phyloP scores from a whole-genome alignment of 352 stramenopile genomes.

The Pythium dissotocum region DNA sequence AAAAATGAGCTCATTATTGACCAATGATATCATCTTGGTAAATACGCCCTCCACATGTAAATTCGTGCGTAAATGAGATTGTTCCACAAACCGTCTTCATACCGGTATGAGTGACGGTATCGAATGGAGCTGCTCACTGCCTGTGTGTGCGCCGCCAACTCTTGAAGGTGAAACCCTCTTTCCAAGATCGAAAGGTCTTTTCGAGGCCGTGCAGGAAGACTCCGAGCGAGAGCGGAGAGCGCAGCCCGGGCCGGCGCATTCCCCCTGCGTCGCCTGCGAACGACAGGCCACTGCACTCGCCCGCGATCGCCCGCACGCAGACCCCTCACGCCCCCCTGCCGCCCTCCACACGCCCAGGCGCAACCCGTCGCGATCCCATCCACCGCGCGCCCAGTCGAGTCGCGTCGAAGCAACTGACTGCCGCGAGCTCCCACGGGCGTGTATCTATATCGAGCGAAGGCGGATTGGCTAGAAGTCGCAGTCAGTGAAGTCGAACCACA shows the following conservation, averaged over 20 bases:
- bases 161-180: slow-evolving; percentile 33
- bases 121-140: background rate
- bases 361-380: slow-evolving; percentile 3
- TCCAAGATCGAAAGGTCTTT: slow-evolving; percentile 39
- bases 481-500: background rate
- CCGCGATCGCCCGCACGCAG: background rate
- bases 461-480: slow-evolving; percentile 1
- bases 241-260: slow-evolving; percentile 9
- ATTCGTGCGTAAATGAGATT: slow-evolving; percentile 15
- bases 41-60: slow-evolving; percentile 7
- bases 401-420: background rate
- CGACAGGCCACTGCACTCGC: background rate
- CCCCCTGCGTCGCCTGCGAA: background rate
- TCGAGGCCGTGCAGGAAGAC: slow-evolving; percentile 14
- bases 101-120: slow-evolving; percentile 25
- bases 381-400: background rate
- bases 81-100: slow-evolving; percentile 30
- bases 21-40: slow-evolving; percentile 16
- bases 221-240: slow-evolving; percentile 19
- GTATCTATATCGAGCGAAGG: slow-evolving; percentile 9
- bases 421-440: background rate
- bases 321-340: background rate
- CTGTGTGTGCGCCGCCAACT: background rate
- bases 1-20: slow-evolving; percentile 1
- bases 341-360: background rate